Base-by-base conservation (phyloP, 2,329 filamentous ascomycete species). In the Diaporthe citrichinensis region DNA sequence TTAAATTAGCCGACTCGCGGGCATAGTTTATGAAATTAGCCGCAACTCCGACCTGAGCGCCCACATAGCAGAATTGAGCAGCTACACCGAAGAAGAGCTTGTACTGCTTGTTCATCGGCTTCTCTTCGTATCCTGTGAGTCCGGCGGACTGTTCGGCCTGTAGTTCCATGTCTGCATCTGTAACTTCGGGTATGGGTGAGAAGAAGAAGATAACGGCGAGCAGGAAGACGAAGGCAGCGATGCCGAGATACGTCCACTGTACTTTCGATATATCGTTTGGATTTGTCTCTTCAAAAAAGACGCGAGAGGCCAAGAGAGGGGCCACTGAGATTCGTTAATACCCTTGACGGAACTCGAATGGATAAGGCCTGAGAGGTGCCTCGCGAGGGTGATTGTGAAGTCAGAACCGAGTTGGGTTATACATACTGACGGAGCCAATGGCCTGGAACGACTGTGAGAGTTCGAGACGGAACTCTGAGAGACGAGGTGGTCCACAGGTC, bases 1-100 rank as follows among this genome's bases (percentile, higher is more conserved):
- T 91, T 15, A 84, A 84, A 2, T 87, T 84, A 65, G 90, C 87
- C 5, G 90, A 91, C 78, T 93, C 90, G 44, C 86, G 87, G 31
- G 89, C 87, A 80, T 93, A 93, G 84, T 93, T 94, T 85, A 94
- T 94, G 82, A 94, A 94, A 82, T 93, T 93, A 62, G 83, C 83
- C 1, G 91, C 91, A 71, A 92, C 90, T 68, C 88, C 90, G 41
- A 92, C 87, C 80, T 95, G 94, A 0, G 93, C 91, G 59, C 94
- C 94, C 0, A 87, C 93, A 81, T 95, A 96, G 81, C 92, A 94
- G 84, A 95, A 95, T 77, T 95, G 94, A 0, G 93, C 92, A 77
- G 91, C 89, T 0, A 92, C 90, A 34, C 92, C 94, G 80, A 94
- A 93, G 86, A 95, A 94, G 3, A 95, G 87, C 58, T 90, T 90